Conservation (phyloP, 768 basidiomycete genomes). For the Boletus insuetus region DNA sequence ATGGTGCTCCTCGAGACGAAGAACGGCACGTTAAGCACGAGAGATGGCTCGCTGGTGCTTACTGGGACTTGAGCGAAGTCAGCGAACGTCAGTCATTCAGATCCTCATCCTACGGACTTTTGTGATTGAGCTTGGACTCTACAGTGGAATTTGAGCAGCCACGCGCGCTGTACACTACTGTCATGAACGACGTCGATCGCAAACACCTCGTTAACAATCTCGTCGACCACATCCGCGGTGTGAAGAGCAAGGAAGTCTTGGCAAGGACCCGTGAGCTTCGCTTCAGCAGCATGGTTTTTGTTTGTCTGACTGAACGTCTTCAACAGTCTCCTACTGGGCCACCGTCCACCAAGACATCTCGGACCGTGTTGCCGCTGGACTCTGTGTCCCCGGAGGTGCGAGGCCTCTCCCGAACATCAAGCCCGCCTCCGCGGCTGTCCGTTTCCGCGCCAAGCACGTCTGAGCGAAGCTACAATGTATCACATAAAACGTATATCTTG, state of each 20-base stretch:
- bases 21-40: slow-evolving; percentile 56
- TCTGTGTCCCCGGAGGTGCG: slow-evolving; percentile 53
- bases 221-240: slow-evolving; percentile 56
- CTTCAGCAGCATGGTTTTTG: background rate
- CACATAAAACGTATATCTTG: background rate
- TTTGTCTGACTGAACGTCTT: slow-evolving; percentile 1
- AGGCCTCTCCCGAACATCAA: slow-evolving; percentile 54
- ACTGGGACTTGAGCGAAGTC: slow-evolving; percentile 66
- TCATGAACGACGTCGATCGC: slow-evolving; percentile 61
- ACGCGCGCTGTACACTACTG: slow-evolving; percentile 62
- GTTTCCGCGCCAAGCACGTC: slow-evolving; percentile 38
- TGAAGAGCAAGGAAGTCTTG: slow-evolving; percentile 60
- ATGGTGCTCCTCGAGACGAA: slow-evolving; percentile 39
- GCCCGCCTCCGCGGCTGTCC: slow-evolving; percentile 55
- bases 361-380: slow-evolving; percentile 74
- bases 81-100: slow-evolving; percentile 63
- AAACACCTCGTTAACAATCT: slow-evolving; percentile 67
- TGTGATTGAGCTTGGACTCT: background rate
- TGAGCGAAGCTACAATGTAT: background rate
- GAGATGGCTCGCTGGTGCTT: slow-evolving; percentile 69
- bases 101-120: background rate
- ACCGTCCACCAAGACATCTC: slow-evolving; percentile 73
- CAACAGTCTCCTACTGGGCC: slow-evolving; percentile 72
- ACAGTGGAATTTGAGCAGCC: slow-evolving; percentile 86
- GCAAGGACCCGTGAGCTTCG: slow-evolving; percentile 59